Conservation (phyloP, 768 basidiomycete genomes). For the Leccinum uliginosum region DNA sequence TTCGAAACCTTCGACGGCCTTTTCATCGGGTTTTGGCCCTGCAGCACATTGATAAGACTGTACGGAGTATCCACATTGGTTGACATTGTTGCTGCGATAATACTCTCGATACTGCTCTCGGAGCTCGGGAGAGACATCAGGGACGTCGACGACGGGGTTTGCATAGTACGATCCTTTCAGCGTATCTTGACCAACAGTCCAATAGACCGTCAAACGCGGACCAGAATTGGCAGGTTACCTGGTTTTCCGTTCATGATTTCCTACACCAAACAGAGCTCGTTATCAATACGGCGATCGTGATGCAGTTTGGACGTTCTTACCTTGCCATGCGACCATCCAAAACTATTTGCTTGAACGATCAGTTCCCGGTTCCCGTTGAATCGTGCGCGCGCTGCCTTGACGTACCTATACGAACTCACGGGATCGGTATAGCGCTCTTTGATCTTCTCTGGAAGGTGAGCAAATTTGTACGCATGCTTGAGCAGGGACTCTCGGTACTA, state of each 20-base stretch:
- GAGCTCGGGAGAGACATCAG: slow-evolving; percentile 55
- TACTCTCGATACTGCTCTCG: slow-evolving; percentile 70
- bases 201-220: not conserved
- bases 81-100: slow-evolving; percentile 67
- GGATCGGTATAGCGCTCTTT: slow-evolving; percentile 77
- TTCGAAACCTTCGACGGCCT: slow-evolving; percentile 72
- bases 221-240: slow-evolving; percentile 36
- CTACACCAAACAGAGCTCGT: slow-evolving; percentile 29
- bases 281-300: not conserved
- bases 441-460: slow-evolving; percentile 56
- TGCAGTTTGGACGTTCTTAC: slow-evolving; percentile 33
- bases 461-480: slow-evolving; percentile 71
- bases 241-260: slow-evolving; percentile 97
- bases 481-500: slow-evolving; percentile 75
- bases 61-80: not conserved
- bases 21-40: slow-evolving; percentile 66
- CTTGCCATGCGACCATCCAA: slow-evolving; percentile 99
- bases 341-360: slow-evolving; percentile 39
- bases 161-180: slow-evolving; percentile 96
- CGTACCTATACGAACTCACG: slow-evolving; percentile 69
- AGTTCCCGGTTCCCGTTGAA: not conserved
- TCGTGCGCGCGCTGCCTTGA: not conserved
- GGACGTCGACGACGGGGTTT: slow-evolving; percentile 62
- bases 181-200: slow-evolving; percentile 46
- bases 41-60: not conserved